Evolutionary conservation across 768 basidiomycete genomes (phyloP), one percentile per base, ranked within the genome.

Genomic region (Hypsizygus marmoreus): DNA sequence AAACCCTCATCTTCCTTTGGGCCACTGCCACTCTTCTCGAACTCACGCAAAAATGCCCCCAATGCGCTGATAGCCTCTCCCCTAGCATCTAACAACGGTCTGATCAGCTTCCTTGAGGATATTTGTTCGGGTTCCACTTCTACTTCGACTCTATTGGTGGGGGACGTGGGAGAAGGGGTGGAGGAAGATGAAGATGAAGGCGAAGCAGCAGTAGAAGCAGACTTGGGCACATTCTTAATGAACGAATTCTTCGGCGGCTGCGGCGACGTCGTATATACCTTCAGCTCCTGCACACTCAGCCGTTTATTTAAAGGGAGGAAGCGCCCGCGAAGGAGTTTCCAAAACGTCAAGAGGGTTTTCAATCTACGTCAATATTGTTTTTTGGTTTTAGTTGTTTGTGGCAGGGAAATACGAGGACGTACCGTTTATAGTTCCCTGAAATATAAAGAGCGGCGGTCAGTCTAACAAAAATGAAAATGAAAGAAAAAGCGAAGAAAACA

Each of bases 191-290:
- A n/a, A n/a, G n/a, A n/a, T n/a, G n/a, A n/a, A n/a, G n/a, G n/a
- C n/a, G n/a, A n/a, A n/a, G n/a, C n/a, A n/a, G n/a, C n/a, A n/a
- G n/a, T n/a, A n/a, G n/a, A n/a, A n/a, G n/a, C n/a, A n/a, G n/a
- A n/a, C n/a, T n/a, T n/a, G n/a, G n/a, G n/a, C n/a, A n/a, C n/a
- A n/a, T 51, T 50, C 54, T 44, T 60, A 53, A 80, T 68, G 51
- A 68, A 77, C 0, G 62, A 60, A 56, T 75, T 80, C 16, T 57
- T 57, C 1, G 70, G 68, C 0, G 76, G 75, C 4, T 62, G 59
- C 1, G 74, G 74, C 16, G 69, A 72, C 9, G 53, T 57, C 26
- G 60, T 63, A 51, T 77, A 77, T 1, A 51, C 53, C 17, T 54
- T 55, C n/a, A 77, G 17, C 40, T 62, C 53, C n/a, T 43, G 45